Evolutionary conservation across 768 basidiomycete species (phyloP).

Genomic region (Cystofilobasidium bisporidii): DNA sequence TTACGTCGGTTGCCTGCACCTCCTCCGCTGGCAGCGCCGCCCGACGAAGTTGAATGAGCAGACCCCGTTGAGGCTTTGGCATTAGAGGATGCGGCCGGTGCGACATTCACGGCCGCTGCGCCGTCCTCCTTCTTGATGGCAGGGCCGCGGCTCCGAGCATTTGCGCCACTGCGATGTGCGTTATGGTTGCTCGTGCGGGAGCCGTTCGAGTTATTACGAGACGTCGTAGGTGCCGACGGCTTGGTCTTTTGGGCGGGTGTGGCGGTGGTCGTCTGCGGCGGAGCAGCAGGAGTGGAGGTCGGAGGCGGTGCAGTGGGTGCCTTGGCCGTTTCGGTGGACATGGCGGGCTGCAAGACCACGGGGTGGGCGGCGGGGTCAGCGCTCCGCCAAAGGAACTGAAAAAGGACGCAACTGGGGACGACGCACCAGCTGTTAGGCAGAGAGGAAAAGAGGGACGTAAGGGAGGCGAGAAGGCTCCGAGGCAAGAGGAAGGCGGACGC

Average conservation of each 20-base stretch:
- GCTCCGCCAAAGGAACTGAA: too few relatives aligned
- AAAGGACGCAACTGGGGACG: too few relatives aligned
- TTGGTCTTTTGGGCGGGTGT: neutral
- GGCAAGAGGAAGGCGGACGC: too few relatives aligned
- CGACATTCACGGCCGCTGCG: neutral
- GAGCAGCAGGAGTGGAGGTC: neutral
- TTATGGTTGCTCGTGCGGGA: neutral
- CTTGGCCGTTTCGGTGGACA: neutral
- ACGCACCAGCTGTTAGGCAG: neutral
- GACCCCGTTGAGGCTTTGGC: neutral
- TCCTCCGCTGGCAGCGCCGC: neutral
- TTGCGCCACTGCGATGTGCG: neutral
- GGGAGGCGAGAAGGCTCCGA: too few relatives aligned
- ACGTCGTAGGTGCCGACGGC: neutral
- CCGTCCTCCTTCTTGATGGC: conserved; percentile 17
- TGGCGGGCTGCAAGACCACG: neutral
- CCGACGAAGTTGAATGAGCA: neutral
- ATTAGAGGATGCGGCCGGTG: neutral
- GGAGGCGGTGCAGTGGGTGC: neutral
- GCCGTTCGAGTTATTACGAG: neutral
- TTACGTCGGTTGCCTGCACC: conserved; percentile 14
- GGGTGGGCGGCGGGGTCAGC: neutral
- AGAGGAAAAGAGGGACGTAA: neutral
- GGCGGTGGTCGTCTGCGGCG: neutral
- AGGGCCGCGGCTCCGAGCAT: neutral